Base-by-base conservation (phyloP, 1,139 yeast genomes). In the Saccharomyces uvarum region DNA sequence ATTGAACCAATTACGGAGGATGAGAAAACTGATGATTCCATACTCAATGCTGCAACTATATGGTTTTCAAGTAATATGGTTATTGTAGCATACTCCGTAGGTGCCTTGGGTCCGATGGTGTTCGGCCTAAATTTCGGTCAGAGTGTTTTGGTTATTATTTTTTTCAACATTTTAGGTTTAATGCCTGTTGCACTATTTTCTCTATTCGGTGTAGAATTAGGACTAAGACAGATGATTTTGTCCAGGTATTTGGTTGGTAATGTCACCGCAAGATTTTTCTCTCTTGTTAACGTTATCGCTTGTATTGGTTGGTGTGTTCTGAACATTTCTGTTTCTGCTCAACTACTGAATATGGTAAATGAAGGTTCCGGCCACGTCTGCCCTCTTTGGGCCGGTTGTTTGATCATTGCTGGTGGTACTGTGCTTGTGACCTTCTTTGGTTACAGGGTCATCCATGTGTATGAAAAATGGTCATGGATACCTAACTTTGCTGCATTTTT, bases 281-380 rank as follows among this genome's bases (percentile, higher is more conserved):
- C 95, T n/a, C 70, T 84, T 48, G 77, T 90, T 66, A 89, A 89
- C 69, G 80, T 84, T 64, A 72, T 90, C 64, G 93, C 96, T 21
- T 88, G 96, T 78, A 80, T 89, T 59, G 97, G 97, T 61, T 90
- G 97, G 97, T 90, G 95, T 71, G 89, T 96, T 14, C 95, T 88
- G 51, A 90, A 90, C 73, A 87, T 89, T 60, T 88, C 90, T 83
- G 86, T 89, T 29, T 83, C 93, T 47, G 96, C 96, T 28, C 95
- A 88, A 70, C 76, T 89, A 66, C 77, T 90, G 61, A 83, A 86
- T 72, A 82, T 86, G 68, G 85, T 89, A 60, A 88, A 88, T 73
- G 53, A 54, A 31, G 74, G 73, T 27, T 74, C 75, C 48, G 81
- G 79, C 47, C 77, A 77, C 51, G 73, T 75, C 47, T 76, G 88